Base-by-base conservation (phyloP, 495 filamentous ascomycete genomes). In the Coniosporium apollinis region DNA sequence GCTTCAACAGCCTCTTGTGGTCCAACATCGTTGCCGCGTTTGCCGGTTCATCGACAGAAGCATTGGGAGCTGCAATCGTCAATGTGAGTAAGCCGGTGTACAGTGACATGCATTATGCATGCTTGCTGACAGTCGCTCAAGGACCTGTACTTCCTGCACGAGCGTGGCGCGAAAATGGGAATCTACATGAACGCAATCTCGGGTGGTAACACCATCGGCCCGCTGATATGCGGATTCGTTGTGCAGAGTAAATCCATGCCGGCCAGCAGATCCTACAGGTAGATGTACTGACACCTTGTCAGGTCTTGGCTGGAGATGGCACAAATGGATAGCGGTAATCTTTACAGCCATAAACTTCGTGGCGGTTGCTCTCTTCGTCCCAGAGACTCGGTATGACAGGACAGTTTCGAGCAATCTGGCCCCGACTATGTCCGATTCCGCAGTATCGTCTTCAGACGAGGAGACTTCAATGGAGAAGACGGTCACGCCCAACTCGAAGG, bases 261-360 rank as follows among this genome's bases (percentile, higher is more conserved):
- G n/a, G n/a, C n/a, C n/a, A n/a, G n/a, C 13, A 26, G 9, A 26
- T 26, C 13, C 24, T 13, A 26, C 13, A 13, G 24, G 24, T 26
- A 8, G 9, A 13, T 1, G 9, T 26, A 13, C 24, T 26, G 24
- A 26, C 24, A 2, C 13, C 2, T 26, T 40, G 18, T 30, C 33
- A 13, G 29, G 34, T 24, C 36, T 50, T 1, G 41, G 39, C 13
- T 56, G 52, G 52, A 34, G 52, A 0, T 53, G 48, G 45, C 50
- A 56, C 26, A 56, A 54, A 33, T 49, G 52, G 43, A 49, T 56
- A 5, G 45, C 50, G 0, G 51, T 54, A 10, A 51, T 49, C 19
- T 38, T 49, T 10, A 43, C 42, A 5, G 46, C 38, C 9, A 33
- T 52, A 29, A 56, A 56, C 34, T 56, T 49, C 30, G 5, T 51